Evolutionary conservation across 805 yeast species (phyloP).

Genomic region (Candida odintsovae): DNA sequence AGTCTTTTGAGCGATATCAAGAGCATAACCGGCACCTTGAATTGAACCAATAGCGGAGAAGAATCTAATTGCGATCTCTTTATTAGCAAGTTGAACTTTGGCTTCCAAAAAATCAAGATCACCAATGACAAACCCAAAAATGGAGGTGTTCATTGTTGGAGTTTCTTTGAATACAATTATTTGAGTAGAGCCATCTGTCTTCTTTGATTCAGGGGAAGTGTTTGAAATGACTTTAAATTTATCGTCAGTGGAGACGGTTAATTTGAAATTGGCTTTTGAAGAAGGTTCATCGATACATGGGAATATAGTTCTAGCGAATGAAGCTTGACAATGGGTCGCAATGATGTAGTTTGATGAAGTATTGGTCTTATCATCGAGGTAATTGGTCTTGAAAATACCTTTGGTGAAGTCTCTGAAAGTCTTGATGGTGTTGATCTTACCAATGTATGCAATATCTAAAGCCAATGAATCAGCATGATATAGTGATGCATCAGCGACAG

Average conservation of each 20-base stretch:
- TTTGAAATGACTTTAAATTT: slow-evolving; percentile 49
- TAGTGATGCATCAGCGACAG: slow-evolving; percentile 11
- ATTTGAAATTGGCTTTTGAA: slow-evolving; percentile 44
- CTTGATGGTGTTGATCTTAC: slow-evolving; percentile 17
- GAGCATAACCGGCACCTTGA: slow-evolving; percentile 41
- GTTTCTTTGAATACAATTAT: slow-evolving; percentile 43
- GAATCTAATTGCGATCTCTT: slow-evolving; percentile 42
- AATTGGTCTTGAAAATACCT: slow-evolving; percentile 67
- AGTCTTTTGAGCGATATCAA: slow-evolving; percentile 39
- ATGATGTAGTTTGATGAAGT: slow-evolving; percentile 45
- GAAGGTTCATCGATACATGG: slow-evolving; percentile 67
- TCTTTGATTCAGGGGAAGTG: slow-evolving; percentile 29
- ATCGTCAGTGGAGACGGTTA: slow-evolving; percentile 40
- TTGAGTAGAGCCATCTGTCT: slow-evolving; percentile 23
- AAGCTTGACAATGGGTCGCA: slow-evolving; percentile 72
- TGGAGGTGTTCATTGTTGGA: slow-evolving; percentile 55
- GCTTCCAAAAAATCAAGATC: slow-evolving; percentile 51
- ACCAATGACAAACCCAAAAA: slow-evolving; percentile 66
- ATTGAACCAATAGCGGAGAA: slow-evolving; percentile 52
- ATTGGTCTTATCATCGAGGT: slow-evolving; percentile 44
- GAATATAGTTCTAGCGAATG: slow-evolving; percentile 53
- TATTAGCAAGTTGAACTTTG: slow-evolving; percentile 22
- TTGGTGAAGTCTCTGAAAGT: slow-evolving; percentile 49
- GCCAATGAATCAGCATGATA: slow-evolving; percentile 5
- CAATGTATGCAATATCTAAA: slow-evolving; percentile 13